Percentiles rank a stretch among this genome's conserved stretches.
phyloP scores from a whole-genome alignment of 2,329 filamentous ascomycete species.

The Tolypocladium endophyticum region DNA sequence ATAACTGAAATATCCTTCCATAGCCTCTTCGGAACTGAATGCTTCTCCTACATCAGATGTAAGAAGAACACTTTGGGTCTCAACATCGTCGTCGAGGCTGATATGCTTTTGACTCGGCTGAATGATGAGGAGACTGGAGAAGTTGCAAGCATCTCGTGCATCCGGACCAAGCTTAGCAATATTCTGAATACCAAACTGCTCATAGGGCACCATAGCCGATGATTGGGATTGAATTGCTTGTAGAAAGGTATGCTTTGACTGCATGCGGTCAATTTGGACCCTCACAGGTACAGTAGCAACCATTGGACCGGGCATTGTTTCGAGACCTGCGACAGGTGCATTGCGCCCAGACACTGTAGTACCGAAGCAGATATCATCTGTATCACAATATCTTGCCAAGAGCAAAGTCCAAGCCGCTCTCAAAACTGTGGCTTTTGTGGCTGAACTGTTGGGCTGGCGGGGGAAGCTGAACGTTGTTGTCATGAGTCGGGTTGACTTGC shows the following conservation, averaged over 20 bases:
- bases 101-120: constrained; percentile 5
- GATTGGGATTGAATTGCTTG: background rate
- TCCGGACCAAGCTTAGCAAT: constrained; percentile 8
- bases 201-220: background rate
- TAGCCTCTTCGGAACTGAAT: background rate
- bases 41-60: background rate
- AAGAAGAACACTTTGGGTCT: background rate
- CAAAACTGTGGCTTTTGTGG: background rate
- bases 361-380: background rate
- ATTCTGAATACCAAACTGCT: constrained; percentile 10
- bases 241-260: background rate
- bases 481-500: background rate
- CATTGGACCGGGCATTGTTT: background rate
- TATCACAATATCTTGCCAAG: background rate
- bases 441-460: background rate
- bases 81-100: too few species aligned
- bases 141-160: constrained; percentile 11
- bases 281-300: background rate
- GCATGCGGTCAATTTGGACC: background rate
- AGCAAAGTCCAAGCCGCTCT: background rate
- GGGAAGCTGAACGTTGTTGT: background rate
- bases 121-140: constrained; percentile 16
- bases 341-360: background rate
- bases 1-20: constrained; percentile 5
- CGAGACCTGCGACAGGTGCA: background rate